Base-by-base conservation (phyloP, 345 rosid species). In the Zanthoxylum bungeanum region DNA sequence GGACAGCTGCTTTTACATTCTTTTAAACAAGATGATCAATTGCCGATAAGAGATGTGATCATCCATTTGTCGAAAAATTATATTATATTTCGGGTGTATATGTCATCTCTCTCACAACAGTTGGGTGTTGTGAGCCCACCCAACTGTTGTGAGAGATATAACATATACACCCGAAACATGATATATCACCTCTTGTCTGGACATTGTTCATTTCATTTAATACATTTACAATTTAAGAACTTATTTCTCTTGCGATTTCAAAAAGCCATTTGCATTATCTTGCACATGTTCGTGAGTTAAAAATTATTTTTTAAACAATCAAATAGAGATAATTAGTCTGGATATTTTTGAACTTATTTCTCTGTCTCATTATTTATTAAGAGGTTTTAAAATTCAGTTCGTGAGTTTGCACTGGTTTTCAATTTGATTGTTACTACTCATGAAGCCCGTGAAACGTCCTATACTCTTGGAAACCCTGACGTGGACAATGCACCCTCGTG, bases 371-470 rank as follows among this genome's bases (percentile, higher is more conserved):
- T 5, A 30, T 30, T 17, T 19, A 0, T 17, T 19, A 0, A 30
- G 14, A 28, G 27, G 60, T 37, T 53, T 25, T 16, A 10, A 39
- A 24, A 9, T 27, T 1, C 4, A 9, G 22, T 34, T 55, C 12
- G 6, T 55, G 51, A 19, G 16, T 34, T 49, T 37, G 34, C 16
- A 42, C 46, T 28, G 25, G 49, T 24, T 56, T 56, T 30, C 33
- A 58, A 42, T 64, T 40, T 46, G 77, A 75, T 40, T 61, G 77
- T 56, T 31, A 31, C 74, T 46, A 57, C 66, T 14, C 61, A 22
- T 47, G 56, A 64, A 9, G 53, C 27, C 71, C 65, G 52, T 66
- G 77, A 64, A 40, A 65, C 52, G 56, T 62, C 84, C 77, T 56
- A 33, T 27, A 63, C 66, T 63, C 66, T 63, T 47, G 73, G 78